These are phyloP conservation scores for Brassica nigra DNA, from an alignment of 345 rosid species.

Conservation along the genomic window DNA sequence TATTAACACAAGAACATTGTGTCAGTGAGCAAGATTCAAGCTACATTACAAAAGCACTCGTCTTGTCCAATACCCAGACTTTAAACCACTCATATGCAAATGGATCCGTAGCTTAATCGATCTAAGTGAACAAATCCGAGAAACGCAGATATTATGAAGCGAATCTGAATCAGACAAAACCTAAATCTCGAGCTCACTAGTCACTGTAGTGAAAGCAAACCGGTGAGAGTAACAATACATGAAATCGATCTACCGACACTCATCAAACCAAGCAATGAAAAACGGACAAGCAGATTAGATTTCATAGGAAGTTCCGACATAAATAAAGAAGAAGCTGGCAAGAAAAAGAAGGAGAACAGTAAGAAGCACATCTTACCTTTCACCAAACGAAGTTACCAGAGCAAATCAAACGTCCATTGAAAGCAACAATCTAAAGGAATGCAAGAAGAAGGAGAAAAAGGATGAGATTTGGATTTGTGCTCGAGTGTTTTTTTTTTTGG, in stretches of 20 bases:
- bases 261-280: constrained; percentile 19
- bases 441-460: constrained; percentile 17
- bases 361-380: constrained; percentile 23
- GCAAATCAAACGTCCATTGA: constrained; percentile 52
- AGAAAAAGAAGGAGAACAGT: neutral
- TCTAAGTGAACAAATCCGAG: constrained; percentile 27
- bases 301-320: constrained; percentile 19
- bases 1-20: constrained; percentile 4
- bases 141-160: constrained; percentile 18
- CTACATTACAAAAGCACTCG: neutral
- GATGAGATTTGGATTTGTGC: constrained; percentile 29
- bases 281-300: neutral
- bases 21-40: constrained; percentile 6
- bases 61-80: constrained; percentile 3
- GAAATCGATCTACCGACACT: constrained; percentile 36
- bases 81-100: neutral
- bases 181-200: constrained; percentile 40
- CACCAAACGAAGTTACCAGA: constrained; percentile 22
- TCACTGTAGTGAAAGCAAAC: constrained; percentile 23
- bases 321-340: constrained; percentile 22
- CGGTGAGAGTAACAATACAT: neutral
- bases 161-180: constrained; percentile 21
- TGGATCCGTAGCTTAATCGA: constrained; percentile 22
- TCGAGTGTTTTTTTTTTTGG: constrained; percentile 24
- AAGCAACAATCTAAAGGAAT: constrained; percentile 4